These are phyloP conservation scores for Vaccinium macrocarpon DNA, from an alignment of 148 eudicot genomes.

Conservation along the genomic window DNA sequence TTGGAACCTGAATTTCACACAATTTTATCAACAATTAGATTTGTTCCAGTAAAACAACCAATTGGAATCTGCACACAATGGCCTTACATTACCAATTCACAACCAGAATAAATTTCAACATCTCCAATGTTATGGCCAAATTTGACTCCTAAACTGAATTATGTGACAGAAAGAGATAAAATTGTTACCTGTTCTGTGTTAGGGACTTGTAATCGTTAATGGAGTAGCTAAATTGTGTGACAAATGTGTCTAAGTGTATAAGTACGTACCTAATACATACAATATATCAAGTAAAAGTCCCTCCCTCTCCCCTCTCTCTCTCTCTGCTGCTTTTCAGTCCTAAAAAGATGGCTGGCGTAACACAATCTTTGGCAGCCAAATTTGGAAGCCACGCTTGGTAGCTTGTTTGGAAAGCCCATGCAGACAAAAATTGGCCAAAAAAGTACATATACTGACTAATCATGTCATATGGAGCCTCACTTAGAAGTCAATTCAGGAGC, in stretches of 20 bases:
- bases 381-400: background rate
- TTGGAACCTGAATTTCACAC: slow-evolving; percentile 65
- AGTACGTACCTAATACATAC: background rate
- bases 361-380: background rate
- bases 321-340: background rate
- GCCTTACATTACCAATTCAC: background rate
- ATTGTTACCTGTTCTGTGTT: background rate
- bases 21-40: background rate
- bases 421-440: background rate
- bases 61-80: background rate
- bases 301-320: background rate
- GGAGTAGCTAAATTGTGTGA: background rate
- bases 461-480: background rate
- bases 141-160: background rate
- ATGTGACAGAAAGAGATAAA: background rate
- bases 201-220: background rate
- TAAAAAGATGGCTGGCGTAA: background rate
- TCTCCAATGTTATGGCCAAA: background rate
- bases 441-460: background rate
- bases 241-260: background rate
- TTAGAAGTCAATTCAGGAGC: background rate
- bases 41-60: background rate
- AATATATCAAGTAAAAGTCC: background rate
- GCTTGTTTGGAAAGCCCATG: background rate
- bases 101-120: background rate